Percentiles rank a stretch among this genome's conserved stretches.
These are phyloP conservation scores for Candolleomyces efflorescens DNA, from an alignment of 768 basidiomycete genomes.

Conservation along the genomic window DNA sequence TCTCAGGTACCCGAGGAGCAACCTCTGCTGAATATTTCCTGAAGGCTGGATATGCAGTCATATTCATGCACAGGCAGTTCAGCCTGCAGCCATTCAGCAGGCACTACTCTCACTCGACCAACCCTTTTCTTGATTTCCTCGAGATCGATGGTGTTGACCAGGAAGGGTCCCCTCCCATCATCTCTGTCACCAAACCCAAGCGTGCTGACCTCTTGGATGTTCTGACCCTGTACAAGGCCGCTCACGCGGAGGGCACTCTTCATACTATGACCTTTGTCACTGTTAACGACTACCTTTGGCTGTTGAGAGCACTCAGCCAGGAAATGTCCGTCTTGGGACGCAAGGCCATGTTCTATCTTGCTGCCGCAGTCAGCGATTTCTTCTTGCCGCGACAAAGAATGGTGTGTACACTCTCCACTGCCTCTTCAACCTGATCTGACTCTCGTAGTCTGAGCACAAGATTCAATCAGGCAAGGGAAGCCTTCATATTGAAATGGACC, in stretches of 20 bases:
- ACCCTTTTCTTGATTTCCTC: conserved; percentile 95
- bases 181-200: conserved; percentile 65
- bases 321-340: conserved; percentile 69
- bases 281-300: conserved; percentile 94
- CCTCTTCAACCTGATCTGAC: not conserved
- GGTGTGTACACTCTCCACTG: conserved; percentile 43
- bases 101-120: conserved; percentile 97
- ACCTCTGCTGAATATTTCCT: conserved; percentile 99
- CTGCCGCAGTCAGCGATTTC: conserved; percentile 97
- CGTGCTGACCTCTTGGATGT: conserved; percentile 65
- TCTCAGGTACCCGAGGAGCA: conserved; percentile 88
- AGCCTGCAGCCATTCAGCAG: conserved; percentile 96
- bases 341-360: conserved; percentile 90
- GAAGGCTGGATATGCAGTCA: conserved; percentile 90
- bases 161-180: conserved; percentile 34
- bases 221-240: conserved; percentile 74
- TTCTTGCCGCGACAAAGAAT: conserved; percentile 90
- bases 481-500: conserved; percentile 95
- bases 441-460: conserved; percentile 86
- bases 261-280: conserved; percentile 90
- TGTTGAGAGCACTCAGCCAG: conserved; percentile 77
- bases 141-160: conserved; percentile 48
- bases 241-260: conserved; percentile 68
- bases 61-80: conserved; percentile 98
- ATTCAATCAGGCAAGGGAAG: conserved; percentile 97